These are phyloP conservation scores for Friedmanniomyces endolithicus DNA, from an alignment of 495 filamentous ascomycete species.

Conservation along the genomic window DNA sequence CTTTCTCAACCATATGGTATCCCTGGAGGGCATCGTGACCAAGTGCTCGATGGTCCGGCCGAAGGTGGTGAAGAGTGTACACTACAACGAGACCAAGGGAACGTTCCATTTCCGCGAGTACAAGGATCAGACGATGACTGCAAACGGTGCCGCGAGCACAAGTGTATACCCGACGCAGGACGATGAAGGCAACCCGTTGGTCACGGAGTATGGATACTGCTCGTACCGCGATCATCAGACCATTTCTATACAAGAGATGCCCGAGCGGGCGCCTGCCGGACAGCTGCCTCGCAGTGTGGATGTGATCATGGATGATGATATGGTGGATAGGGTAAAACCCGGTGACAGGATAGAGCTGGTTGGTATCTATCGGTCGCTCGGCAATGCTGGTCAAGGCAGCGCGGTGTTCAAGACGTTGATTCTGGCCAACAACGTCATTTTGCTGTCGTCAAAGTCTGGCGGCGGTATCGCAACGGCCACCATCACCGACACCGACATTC, in stretches of 20 bases:
- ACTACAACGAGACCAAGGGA: slow-evolving; percentile 75
- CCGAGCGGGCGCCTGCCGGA: slow-evolving; percentile 87
- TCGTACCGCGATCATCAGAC: slow-evolving; percentile 96
- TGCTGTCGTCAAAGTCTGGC: slow-evolving; percentile 89
- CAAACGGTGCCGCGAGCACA: slow-evolving; percentile 70
- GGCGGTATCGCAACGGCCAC: slow-evolving; percentile 83
- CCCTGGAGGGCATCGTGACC: slow-evolving; percentile 94
- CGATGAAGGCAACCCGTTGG: slow-evolving; percentile 64
- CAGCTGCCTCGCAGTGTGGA: slow-evolving; percentile 96
- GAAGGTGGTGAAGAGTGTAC: slow-evolving; percentile 95
- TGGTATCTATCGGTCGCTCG: slow-evolving; percentile 82
- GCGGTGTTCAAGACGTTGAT: slow-evolving; percentile 88
- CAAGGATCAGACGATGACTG: slow-evolving; percentile 87
- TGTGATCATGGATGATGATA: slow-evolving; percentile 91
- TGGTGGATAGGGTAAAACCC: slow-evolving; percentile 90
- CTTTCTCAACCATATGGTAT: slow-evolving; percentile 91
- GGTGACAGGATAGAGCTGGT: slow-evolving; percentile 94
- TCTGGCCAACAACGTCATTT: slow-evolving; percentile 87
- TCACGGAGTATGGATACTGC: slow-evolving; percentile 91
- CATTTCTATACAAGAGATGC: slow-evolving; percentile 99
- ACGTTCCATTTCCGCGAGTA: slow-evolving; percentile 80
- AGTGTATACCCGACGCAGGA: slow-evolving; percentile 94
- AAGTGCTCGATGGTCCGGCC: slow-evolving; percentile 89
- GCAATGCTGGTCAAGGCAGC: slow-evolving; percentile 75
- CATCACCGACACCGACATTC: slow-evolving; percentile 95